Evolutionary conservation across 1,284 basidiomycete genomes (phyloP).

Genomic region (Retiboletus flavoniger): DNA sequence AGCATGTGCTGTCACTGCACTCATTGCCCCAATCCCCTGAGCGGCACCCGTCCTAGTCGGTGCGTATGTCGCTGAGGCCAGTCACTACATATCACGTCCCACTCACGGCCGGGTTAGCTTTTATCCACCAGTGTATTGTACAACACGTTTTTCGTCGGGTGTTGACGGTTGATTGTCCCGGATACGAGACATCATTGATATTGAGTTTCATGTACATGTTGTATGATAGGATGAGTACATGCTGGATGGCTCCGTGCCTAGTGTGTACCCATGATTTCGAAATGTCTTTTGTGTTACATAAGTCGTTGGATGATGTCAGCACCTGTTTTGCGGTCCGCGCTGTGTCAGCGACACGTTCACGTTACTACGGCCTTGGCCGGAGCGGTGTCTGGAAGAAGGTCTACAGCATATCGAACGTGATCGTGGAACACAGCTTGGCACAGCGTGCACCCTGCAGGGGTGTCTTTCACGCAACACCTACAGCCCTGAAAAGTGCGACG

Average conservation of each 20-base stretch:
- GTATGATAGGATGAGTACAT: slow-evolving; percentile 6
- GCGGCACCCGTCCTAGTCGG: background rate
- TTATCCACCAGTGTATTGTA: background rate
- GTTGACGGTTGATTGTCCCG: slow-evolving; percentile 8
- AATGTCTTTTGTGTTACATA: background rate
- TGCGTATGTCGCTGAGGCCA: background rate
- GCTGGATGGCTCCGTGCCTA: too few relatives aligned
- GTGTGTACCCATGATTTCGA: slow-evolving; percentile 7
- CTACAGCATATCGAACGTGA: background rate
- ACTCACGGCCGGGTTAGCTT: background rate
- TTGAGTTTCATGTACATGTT: background rate
- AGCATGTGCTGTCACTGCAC: slow-evolving; percentile 41
- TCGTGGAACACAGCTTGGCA: background rate
- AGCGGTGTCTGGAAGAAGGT: slow-evolving; percentile 37
- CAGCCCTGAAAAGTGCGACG: slow-evolving; percentile 58
- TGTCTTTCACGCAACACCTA: slow-evolving; percentile 68
- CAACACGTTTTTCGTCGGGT: background rate
- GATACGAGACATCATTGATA: background rate
- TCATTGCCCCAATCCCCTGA: slow-evolving; percentile 30
- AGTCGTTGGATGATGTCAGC: background rate
- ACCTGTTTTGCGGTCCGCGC: background rate
- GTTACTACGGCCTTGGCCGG: background rate
- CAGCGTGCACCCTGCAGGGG: slow-evolving; percentile 63
- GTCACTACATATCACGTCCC: too few relatives aligned
- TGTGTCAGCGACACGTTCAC: background rate